Conservation (phyloP, 192 early-diverging fungal genomes). For the Rhizoclosmatium globosum region DNA sequence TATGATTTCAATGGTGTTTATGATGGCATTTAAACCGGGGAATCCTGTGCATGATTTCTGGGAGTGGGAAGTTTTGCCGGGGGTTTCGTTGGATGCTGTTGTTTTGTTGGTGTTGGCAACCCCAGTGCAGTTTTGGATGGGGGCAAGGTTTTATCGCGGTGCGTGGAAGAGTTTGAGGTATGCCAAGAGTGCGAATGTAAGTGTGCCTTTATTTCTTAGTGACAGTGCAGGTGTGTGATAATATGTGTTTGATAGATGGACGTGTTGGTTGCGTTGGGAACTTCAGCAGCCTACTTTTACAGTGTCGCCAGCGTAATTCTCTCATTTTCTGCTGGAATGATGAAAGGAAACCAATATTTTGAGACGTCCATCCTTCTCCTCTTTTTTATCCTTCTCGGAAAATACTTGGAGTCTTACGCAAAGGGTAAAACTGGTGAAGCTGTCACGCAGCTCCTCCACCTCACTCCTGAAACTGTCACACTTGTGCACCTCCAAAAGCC, state of each 20-base stretch:
- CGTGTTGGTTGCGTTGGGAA: slow-evolving; percentile 78
- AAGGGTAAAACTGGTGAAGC: slow-evolving; percentile 82
- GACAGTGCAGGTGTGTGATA: neutral
- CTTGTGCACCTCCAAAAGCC: slow-evolving; percentile 53
- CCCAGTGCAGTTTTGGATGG: slow-evolving; percentile 78
- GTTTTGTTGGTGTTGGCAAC: slow-evolving; percentile 68
- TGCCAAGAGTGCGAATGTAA: slow-evolving; percentile 67
- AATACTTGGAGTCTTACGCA: slow-evolving; percentile 80
- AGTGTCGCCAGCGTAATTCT: slow-evolving; percentile 59
- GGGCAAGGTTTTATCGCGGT: slow-evolving; percentile 71
- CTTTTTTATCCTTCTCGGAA: slow-evolving; percentile 83
- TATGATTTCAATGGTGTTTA: slow-evolving; percentile 75
- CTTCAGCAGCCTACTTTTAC: slow-evolving; percentile 75
- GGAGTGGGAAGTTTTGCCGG: slow-evolving; percentile 59
- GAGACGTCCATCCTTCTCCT: slow-evolving; percentile 81
- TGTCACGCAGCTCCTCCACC: slow-evolving; percentile 75
- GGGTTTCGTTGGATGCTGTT: slow-evolving; percentile 62
- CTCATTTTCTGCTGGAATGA: slow-evolving; percentile 46
- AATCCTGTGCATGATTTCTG: slow-evolving; percentile 55
- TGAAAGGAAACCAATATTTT: slow-evolving; percentile 66
- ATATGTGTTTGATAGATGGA: slow-evolving; percentile 66
- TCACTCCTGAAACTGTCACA: slow-evolving; percentile 76
- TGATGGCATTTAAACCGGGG: slow-evolving; percentile 66
- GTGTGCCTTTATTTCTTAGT: slow-evolving; percentile 8
- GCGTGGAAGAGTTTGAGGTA: slow-evolving; percentile 69